Evolutionary conservation across 805 yeast species (phyloP), one percentile per base, ranked within the genome.

Genomic region (baker's yeast (Saccharomyces cerevisiae)): DNA sequence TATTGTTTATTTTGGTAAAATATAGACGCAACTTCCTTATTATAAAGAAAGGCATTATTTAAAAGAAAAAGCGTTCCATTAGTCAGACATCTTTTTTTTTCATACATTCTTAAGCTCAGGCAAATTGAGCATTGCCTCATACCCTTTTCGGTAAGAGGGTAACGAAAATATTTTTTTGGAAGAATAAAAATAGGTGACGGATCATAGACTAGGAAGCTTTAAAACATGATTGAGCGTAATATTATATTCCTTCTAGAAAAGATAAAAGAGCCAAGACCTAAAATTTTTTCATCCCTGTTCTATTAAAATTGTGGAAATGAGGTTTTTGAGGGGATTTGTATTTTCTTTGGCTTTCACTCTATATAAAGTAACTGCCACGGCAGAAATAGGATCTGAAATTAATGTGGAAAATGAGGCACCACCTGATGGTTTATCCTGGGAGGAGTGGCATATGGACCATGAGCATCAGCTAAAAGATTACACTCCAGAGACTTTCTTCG

Each of bases 361-460:
- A 41, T 48, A 32, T 51, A 53, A 36, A 46, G 53, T 41, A 22
- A 41, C 11, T 14, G 47, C 50, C 27, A 48, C 49, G 36, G 24
- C 41, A n/a, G 46, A 26, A 36, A 36, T 27, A 10, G 62, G 63
- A 46, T 55, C 65, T 0, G 59, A 62, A 9, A 59, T 67, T 4
- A 68, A 70, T 53, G 60, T 64, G 24, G 73, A 68, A 49, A 56
- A 30, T 8, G 80, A 79, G 54, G 54, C 58, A 32, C 75, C 75
- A 28, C 89, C 89, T 2, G 71, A 70, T 10, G 82, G 80, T 0
- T 61, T 81, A 41, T 70, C 80, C 17, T 88, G 96, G 96, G 89
- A 85, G 63, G 79, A 79, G 61, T 86, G 91, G 87, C 98, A 92
- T 69, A 91, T 92, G 97, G 76, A 80, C 61, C 83, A 82, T 60